phyloP scores from a whole-genome alignment of 1,139 yeast genomes.

The Pneumocystis murina region DNA sequence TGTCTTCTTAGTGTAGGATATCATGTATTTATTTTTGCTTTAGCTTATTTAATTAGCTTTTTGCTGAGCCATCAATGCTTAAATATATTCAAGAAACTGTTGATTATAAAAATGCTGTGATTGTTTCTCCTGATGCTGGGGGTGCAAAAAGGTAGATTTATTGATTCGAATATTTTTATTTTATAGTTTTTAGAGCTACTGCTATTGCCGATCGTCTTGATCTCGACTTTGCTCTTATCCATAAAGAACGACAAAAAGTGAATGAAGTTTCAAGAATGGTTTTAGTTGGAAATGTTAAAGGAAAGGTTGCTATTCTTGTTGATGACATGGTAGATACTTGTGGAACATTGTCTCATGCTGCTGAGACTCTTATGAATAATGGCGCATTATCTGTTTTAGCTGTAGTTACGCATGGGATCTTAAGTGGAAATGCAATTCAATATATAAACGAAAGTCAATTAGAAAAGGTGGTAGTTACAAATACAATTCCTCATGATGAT shows the following conservation, averaged over 20 bases:
- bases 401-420: conserved; percentile 87
- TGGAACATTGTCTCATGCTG: conserved; percentile 92
- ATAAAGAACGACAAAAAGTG: conserved; percentile 72
- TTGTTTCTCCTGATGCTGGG: conserved; percentile 96
- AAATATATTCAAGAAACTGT: conserved; percentile 54
- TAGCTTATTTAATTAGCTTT: conserved; percentile 21
- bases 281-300: conserved; percentile 84
- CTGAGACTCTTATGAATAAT: conserved; percentile 69
- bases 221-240: conserved; percentile 83
- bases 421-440: conserved; percentile 75
- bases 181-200: conserved; percentile 56
- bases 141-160: conserved; percentile 98
- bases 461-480: conserved; percentile 77
- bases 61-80: conserved; percentile 88
- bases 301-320: conserved; percentile 74
- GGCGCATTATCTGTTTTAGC: conserved; percentile 81
- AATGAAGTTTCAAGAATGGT: conserved; percentile 93
- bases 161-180: conserved; percentile 80
- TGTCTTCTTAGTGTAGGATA: conserved; percentile 14
- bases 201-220: conserved; percentile 89
- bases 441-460: conserved; percentile 67
- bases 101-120: conserved; percentile 53
- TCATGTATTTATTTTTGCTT: not conserved
- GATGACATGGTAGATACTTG: conserved; percentile 99
- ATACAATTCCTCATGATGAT: conserved; percentile 82